Evolutionary conservation across 1,284 basidiomycete genomes (phyloP), one percentile per base, ranked within the genome.

Genomic region (Puccinia brachypodii): DNA sequence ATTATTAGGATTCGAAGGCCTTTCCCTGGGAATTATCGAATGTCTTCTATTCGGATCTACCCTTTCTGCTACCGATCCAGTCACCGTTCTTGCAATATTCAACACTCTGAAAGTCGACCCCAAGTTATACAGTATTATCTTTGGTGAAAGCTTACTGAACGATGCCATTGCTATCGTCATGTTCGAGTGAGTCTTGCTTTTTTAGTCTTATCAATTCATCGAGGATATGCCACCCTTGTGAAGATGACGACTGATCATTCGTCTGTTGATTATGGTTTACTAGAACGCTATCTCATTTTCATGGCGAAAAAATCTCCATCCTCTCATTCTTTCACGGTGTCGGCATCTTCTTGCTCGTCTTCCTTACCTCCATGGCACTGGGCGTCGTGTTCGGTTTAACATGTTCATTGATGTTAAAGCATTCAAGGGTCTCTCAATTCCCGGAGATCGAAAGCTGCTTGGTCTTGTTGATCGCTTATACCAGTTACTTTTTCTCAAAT

Each of bases 111-210:
- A 98, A 87, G 96, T 99, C 83, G 96, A 99, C 87, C 96, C 97
- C 0, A 97, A 98, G 87, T 90, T 99, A 4, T 99, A 99, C 88
- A 93, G 92, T 77, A 91, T 99, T 88, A 99, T 99, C 85, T 99
- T 99, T 86, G 97, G 97, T 44, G 96, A 99, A 88, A 94, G 92
- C 86, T 90, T 99, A 83, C 88, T 99, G 83, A 99, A 99, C 88
- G 96, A 99, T 89, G 96, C 96, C 38, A 96, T 99, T 85, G 95
- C 94, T 89, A 99, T 99, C 88, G 96, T 99, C 88, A 97, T 99
- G 94, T 99, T 98, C 88, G 96, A 99, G 94, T 96, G 86, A 89
- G 94, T 92, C n/a, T 31, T 25, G 0, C n/a, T 40, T 19, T 78
- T n/a, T 19, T 38, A 19, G n/a, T 38, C 58, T 14, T 47, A n/a